Conservation (phyloP, 2,329 filamentous ascomycete genomes). For the Aspergillus luchuensis region DNA sequence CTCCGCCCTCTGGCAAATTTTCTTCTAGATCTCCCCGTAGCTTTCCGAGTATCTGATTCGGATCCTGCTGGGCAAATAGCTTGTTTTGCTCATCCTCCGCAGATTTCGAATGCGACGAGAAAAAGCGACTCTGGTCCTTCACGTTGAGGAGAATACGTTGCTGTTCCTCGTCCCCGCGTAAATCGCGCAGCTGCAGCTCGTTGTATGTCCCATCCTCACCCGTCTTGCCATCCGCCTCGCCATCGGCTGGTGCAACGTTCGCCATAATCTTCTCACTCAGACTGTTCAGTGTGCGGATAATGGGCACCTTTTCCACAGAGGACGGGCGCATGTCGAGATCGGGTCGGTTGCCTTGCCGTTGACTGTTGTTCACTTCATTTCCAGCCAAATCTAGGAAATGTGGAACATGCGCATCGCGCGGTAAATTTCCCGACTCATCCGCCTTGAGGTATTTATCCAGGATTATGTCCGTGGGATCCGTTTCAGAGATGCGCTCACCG, state of each 20-base stretch:
- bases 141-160: conserved; percentile 82
- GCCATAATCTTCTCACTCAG: conserved; percentile 93
- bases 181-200: conserved; percentile 75
- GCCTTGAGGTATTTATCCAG: conserved; percentile 83
- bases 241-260: conserved; percentile 77
- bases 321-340: conserved; percentile 86
- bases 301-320: conserved; percentile 75
- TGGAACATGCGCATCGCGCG: conserved; percentile 67
- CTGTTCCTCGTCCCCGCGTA: conserved; percentile 72
- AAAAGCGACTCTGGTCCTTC: conserved; percentile 82
- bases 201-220: conserved; percentile 74
- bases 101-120: conserved; percentile 60
- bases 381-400: conserved; percentile 90
- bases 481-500: conserved; percentile 80
- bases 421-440: conserved; percentile 60
- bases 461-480: conserved; percentile 73
- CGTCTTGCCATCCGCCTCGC: conserved; percentile 64
- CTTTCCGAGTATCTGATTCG: conserved; percentile 65
- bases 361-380: conserved; percentile 93
- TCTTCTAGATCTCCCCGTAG: conserved; percentile 63
- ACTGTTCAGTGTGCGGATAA: conserved; percentile 84
- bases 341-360: conserved; percentile 80
- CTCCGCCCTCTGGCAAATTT: conserved; percentile 54
- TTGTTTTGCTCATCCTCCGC: conserved; percentile 51
- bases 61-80: conserved; percentile 69